Evolutionary conservation across 2,329 filamentous ascomycete species (phyloP).

Genomic region (Ophiobolus disseminans): DNA sequence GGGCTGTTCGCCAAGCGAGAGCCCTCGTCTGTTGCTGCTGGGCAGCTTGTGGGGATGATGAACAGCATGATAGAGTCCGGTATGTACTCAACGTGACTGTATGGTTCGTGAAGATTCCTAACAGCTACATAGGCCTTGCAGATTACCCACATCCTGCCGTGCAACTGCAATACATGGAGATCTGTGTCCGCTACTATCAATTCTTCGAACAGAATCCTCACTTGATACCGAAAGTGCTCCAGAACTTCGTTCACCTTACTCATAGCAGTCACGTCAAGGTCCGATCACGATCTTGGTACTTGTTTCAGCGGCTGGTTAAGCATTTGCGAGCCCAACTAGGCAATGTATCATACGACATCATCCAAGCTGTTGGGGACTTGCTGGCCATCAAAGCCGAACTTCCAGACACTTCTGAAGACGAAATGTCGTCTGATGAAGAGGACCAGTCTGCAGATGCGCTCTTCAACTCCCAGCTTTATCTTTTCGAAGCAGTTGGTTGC

Average conservation of each 20-base stretch:
- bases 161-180: constrained; percentile 97
- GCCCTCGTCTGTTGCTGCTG: constrained; percentile 78
- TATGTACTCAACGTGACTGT: constrained; percentile 52
- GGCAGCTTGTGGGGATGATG: constrained; percentile 91
- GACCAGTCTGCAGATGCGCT: constrained; percentile 88
- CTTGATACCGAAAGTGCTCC: constrained; percentile 84
- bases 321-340: constrained; percentile 84
- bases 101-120: constrained; percentile 7
- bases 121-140: constrained; percentile 69
- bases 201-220: constrained; percentile 88
- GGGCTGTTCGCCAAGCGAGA: constrained; percentile 86
- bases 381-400: constrained; percentile 90
- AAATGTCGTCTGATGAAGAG: constrained; percentile 93
- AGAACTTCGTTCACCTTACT: constrained; percentile 88
- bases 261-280: constrained; percentile 89
- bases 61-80: constrained; percentile 91
- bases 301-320: constrained; percentile 92
- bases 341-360: constrained; percentile 88
- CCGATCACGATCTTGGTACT: constrained; percentile 91
- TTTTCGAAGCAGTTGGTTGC: constrained; percentile 93
- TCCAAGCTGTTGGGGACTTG: constrained; percentile 86
- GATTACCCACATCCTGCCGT: constrained; percentile 89
- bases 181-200: constrained; percentile 89
- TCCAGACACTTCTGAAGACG: constrained; percentile 77
- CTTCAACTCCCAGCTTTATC: constrained; percentile 88